These are phyloP conservation scores for Fraxinus velutina DNA, from an alignment of 305 asterid genomes.

Conservation along the genomic window DNA sequence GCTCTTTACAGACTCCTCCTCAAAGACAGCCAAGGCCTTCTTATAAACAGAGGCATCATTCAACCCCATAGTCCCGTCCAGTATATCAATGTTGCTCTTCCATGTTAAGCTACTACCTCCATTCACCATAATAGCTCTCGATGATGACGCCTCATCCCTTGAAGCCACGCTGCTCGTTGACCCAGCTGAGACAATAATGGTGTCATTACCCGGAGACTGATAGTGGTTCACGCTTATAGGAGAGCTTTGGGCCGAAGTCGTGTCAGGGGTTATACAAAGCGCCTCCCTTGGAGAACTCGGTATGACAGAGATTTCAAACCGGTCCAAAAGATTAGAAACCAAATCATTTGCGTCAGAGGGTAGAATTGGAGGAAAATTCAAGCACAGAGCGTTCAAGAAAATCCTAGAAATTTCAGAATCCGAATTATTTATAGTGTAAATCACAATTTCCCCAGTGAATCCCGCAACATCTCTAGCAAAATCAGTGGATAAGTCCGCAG, in stretches of 20 bases:
- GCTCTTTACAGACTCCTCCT: conserved; percentile 68
- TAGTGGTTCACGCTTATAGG: conserved; percentile 49
- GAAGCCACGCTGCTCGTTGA: conserved; percentile 43
- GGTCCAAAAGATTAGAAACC: conserved; percentile 60
- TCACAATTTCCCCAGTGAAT: conserved; percentile 72
- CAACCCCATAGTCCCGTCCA: conserved; percentile 37
- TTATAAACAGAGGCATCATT: conserved; percentile 36
- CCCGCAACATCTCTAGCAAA: conserved; percentile 65
- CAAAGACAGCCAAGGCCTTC: conserved; percentile 51
- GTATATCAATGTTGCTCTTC: conserved; percentile 64
- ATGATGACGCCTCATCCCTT: conserved; percentile 38
- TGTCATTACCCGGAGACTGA: conserved; percentile 47
- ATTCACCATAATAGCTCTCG: conserved; percentile 36
- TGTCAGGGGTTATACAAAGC: conserved; percentile 38
- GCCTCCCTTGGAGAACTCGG: conserved; percentile 54
- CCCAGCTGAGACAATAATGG: conserved; percentile 36
- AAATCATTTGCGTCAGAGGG: conserved; percentile 70
- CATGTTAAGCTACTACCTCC: conserved; percentile 53
- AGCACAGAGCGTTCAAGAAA: conserved; percentile 60
- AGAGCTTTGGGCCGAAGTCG: conserved; percentile 54
- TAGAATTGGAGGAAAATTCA: conserved; percentile 68
- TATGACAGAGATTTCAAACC: conserved; percentile 50
- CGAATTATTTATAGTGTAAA: conserved; percentile 45
- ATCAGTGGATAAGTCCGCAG: conserved; percentile 57
- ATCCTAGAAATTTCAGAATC: conserved; percentile 47